A percentile compares a stretch with the other conserved stretches of the same genome.
Evolutionary conservation across 305 asterid species (phyloP).

Genomic region (Fraxinus dipetala): DNA sequence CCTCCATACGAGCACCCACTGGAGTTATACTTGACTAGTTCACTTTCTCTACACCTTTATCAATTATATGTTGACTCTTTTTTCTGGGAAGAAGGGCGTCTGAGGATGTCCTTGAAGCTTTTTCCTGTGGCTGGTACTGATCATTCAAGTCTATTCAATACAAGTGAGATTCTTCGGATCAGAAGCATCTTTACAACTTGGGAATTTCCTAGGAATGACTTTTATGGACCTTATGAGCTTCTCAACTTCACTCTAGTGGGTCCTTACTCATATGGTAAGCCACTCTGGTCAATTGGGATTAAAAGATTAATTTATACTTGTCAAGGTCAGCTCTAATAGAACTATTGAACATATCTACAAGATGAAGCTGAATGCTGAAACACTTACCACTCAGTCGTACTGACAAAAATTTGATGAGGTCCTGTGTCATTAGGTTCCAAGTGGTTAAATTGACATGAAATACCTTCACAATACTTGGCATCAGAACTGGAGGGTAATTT

Average conservation of each 20-base stretch:
- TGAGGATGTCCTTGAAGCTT: slow-evolving; percentile 50
- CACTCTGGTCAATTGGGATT: neutral
- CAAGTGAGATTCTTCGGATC: slow-evolving; percentile 39
- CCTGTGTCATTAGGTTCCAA: neutral
- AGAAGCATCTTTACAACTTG: slow-evolving; percentile 35
- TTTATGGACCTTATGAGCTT: slow-evolving; percentile 56
- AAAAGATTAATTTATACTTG: neutral
- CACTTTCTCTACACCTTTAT: slow-evolving; percentile 33
- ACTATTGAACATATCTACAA: neutral
- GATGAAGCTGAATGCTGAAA: neutral
- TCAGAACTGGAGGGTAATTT: neutral
- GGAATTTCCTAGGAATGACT: slow-evolving; percentile 33
- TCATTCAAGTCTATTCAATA: slow-evolving; percentile 33
- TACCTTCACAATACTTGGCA: neutral
- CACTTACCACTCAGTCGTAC: neutral
- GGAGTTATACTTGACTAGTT: slow-evolving; percentile 32
- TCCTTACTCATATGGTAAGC: slow-evolving; percentile 44
- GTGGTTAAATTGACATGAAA: neutral
- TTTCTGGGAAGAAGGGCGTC: slow-evolving; percentile 48
- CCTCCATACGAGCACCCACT: slow-evolving; percentile 35
- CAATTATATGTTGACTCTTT: slow-evolving; percentile 40
- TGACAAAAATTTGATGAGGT: neutral
- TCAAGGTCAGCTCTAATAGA: neutral
- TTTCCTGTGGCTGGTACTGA: slow-evolving; percentile 32
- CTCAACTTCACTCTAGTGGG: slow-evolving; percentile 54